Evolutionary conservation across 2,329 filamentous ascomycete genomes (phyloP).

Genomic region (Pseudocercospora cruenta): DNA sequence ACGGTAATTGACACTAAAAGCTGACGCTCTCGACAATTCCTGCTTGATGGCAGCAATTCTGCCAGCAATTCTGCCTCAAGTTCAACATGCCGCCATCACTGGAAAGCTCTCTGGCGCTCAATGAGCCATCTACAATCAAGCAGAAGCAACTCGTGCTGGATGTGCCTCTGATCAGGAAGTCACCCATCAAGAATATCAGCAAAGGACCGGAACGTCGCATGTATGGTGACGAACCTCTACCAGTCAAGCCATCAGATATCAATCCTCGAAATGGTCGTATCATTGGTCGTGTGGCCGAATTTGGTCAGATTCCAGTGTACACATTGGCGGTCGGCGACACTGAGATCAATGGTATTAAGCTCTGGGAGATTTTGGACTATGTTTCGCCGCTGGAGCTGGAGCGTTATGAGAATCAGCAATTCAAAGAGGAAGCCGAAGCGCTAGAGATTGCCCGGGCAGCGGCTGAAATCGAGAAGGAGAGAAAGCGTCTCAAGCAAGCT

Average conservation of each 20-base stretch:
- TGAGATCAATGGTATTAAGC: constrained; percentile 30
- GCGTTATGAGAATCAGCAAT: constrained; percentile 38
- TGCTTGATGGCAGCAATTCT: not conserved
- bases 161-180: not conserved
- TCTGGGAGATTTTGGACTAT: constrained; percentile 40
- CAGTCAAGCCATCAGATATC: constrained; percentile 31
- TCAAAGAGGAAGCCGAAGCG: constrained; percentile 34
- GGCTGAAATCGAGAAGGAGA: constrained; percentile 30
- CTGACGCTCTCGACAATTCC: not conserved
- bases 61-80: not conserved
- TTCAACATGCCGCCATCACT: constrained; percentile 5
- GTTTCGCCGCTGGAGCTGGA: constrained; percentile 41
- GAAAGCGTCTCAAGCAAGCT: constrained; percentile 16
- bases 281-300: constrained; percentile 29
- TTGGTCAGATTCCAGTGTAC: constrained; percentile 27
- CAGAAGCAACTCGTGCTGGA: not conserved
- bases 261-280: constrained; percentile 36
- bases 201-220: constrained; percentile 15
- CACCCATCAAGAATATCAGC: not conserved
- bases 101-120: constrained; percentile 1
- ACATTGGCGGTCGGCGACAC: constrained; percentile 35
- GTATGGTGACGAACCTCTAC: constrained; percentile 30
- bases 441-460: constrained; percentile 25
- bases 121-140: not conserved
- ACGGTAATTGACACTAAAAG: not conserved